phyloP scores from a whole-genome alignment of 148 eudicot genomes.

The Vaccinium vitisidaea region DNA sequence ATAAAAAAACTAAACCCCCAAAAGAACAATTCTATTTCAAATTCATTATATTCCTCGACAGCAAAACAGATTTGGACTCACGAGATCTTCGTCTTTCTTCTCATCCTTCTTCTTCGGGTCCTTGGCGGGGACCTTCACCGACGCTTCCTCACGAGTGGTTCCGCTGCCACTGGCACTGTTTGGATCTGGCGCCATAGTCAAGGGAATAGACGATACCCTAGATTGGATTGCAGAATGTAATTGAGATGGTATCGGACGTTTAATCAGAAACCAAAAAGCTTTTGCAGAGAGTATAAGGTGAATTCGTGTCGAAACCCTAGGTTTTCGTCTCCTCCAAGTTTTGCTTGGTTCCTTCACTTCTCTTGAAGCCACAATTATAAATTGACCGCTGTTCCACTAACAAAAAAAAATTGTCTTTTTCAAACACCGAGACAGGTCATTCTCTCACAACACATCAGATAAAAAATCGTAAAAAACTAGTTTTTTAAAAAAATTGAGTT shows the following conservation, averaged over 20 bases:
- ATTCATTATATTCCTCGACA: background rate
- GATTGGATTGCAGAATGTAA: background rate
- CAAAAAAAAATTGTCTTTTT: too few species aligned
- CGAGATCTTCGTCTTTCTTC: constrained; percentile 25
- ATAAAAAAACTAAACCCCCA: background rate
- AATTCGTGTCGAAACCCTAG: background rate
- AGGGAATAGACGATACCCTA: constrained; percentile 8
- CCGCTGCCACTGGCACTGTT: constrained; percentile 26
- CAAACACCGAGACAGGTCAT: too few species aligned
- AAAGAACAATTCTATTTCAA: background rate
- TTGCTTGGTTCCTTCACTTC: background rate
- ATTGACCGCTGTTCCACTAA: background rate
- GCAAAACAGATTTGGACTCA: constrained; percentile 9
- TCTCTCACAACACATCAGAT: too few species aligned
- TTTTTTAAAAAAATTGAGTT: too few species aligned
- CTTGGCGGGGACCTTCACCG: constrained; percentile 38
- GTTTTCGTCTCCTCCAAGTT: background rate
- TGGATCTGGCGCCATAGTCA: constrained; percentile 23
- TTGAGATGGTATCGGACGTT: too few species aligned
- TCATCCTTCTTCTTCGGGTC: constrained; percentile 25
- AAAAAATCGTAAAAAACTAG: too few species aligned
- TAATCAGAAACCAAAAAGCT: too few species aligned
- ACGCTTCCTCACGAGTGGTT: constrained; percentile 28
- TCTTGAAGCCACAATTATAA: background rate
- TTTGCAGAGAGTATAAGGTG: background rate